phyloP scores from a whole-genome alignment of 805 yeast species.

The Teunomyces panamensis region DNA sequence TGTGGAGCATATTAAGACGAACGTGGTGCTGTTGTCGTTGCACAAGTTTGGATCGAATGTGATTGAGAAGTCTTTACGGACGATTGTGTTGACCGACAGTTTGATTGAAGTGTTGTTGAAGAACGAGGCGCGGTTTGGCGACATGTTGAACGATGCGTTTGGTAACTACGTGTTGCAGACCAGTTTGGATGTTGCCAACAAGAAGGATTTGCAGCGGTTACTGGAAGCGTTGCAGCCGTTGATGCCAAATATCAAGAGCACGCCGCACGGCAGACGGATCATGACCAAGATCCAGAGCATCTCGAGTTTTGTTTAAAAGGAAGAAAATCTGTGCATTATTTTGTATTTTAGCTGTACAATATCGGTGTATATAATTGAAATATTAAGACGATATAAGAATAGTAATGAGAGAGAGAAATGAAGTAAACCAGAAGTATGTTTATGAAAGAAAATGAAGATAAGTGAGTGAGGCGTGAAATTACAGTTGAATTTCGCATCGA shows the following conservation, averaged over 20 bases:
- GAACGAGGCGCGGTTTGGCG: conserved; percentile 32
- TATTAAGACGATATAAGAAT: not conserved
- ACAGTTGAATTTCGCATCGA: no score
- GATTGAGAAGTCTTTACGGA: conserved; percentile 52
- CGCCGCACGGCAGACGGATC: conserved; percentile 96
- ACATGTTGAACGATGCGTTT: conserved; percentile 53
- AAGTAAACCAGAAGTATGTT: not conserved
- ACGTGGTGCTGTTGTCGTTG: conserved; percentile 46
- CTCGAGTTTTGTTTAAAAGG: not conserved
- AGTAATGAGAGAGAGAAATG: not conserved
- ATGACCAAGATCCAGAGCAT: conserved; percentile 54
- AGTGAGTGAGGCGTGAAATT: no score
- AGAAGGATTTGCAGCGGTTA: conserved; percentile 50
- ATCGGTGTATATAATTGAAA: not conserved
- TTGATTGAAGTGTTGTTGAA: conserved; percentile 43
- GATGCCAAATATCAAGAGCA: conserved; percentile 73
- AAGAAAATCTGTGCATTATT: not conserved
- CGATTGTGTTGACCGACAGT: conserved; percentile 43
- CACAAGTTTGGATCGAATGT: conserved; percentile 50
- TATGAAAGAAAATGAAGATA: no score
- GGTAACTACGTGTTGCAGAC: conserved; percentile 62
- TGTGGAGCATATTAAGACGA: conserved; percentile 33
- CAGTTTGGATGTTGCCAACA: conserved; percentile 53
- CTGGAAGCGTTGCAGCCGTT: conserved; percentile 67
- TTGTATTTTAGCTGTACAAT: conserved; percentile 3